Conservation (phyloP, 495 filamentous ascomycete species). For the Articulospora tetracladia region DNA sequence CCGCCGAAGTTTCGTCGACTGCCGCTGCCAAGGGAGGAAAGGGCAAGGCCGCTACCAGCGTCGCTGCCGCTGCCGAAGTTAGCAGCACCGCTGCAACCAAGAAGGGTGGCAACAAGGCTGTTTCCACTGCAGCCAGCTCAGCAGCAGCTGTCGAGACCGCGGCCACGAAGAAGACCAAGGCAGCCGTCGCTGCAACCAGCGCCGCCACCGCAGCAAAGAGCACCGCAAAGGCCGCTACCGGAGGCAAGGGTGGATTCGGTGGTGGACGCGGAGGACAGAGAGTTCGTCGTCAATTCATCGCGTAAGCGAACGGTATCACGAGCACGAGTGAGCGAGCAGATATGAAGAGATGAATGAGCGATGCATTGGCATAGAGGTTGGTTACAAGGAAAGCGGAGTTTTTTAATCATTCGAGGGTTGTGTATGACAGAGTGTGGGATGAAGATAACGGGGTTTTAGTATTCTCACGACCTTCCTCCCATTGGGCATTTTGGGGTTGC, state of each 20-base stretch:
- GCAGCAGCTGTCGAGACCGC: neutral
- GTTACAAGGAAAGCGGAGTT: neutral
- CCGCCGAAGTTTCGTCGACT: neutral
- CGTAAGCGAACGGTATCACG: constrained; percentile 13
- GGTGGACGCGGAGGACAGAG: constrained; percentile 2
- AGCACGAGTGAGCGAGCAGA: neutral
- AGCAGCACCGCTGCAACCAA: neutral
- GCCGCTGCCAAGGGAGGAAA: neutral
- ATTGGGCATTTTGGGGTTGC: no score
- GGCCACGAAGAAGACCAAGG: neutral
- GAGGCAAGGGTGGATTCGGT: neutral
- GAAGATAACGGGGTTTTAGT: neutral
- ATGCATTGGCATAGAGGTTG: neutral
- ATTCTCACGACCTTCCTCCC: neutral
- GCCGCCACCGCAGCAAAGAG: neutral
- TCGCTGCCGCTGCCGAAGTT: neutral
- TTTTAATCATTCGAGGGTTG: constrained; percentile 11
- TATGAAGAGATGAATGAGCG: neutral
- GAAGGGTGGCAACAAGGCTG: constrained; percentile 1
- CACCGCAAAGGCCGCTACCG: neutral
- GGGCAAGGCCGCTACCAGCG: neutral
- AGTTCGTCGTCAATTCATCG: constrained; percentile 21
- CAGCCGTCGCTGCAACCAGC: neutral
- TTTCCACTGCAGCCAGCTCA: neutral
- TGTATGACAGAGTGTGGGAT: no score